A percentile compares a stretch with the other conserved stretches of the same genome.
phyloP scores from a whole-genome alignment of 495 filamentous ascomycete species.

The Tuber indicum region DNA sequence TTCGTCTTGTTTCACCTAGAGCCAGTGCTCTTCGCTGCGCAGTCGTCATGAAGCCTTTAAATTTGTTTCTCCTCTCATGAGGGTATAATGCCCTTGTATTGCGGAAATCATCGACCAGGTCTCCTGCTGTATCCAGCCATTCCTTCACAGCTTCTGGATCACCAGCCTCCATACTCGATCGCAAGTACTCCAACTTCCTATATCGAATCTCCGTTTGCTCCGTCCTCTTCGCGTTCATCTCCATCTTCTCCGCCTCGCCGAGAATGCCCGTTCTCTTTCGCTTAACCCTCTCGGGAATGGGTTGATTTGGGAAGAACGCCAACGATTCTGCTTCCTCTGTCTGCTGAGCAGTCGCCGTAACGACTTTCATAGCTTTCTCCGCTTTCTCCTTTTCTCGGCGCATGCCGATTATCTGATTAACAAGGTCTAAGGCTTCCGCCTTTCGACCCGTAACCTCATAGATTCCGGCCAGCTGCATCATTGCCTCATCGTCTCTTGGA shows the following conservation, averaged over 20 bases:
- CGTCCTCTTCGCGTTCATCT: constrained; percentile 47
- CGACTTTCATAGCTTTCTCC: constrained; percentile 28
- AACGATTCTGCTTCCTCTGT: constrained; percentile 32
- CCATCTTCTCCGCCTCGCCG: constrained; percentile 33
- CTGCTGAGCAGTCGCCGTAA: constrained; percentile 12
- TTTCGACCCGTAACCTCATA: constrained; percentile 64
- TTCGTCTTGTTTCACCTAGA: constrained; percentile 53
- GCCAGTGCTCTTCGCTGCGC: constrained; percentile 48
- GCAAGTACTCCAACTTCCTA: constrained; percentile 50
- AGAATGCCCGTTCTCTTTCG: constrained; percentile 32
- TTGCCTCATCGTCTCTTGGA: constrained; percentile 59
- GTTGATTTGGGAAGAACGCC: constrained; percentile 43
- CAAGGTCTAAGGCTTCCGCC: constrained; percentile 65
- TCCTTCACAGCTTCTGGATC: constrained; percentile 51
- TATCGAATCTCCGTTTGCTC: constrained; percentile 57
- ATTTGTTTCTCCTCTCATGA: constrained; percentile 61
- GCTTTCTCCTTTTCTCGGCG: constrained; percentile 45
- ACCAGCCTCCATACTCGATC: constrained; percentile 49
- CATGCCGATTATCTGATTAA: constrained; percentile 66
- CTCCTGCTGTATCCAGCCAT: constrained; percentile 70
- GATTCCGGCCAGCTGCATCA: constrained; percentile 68
- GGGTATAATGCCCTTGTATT: constrained; percentile 71
- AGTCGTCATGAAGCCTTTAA: constrained; percentile 56
- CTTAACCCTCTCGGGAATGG: constrained; percentile 24
- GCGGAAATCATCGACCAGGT: constrained; percentile 72